Conservation (phyloP, 129 eudicot genomes). For the Smallanthus sonchifolius region DNA sequence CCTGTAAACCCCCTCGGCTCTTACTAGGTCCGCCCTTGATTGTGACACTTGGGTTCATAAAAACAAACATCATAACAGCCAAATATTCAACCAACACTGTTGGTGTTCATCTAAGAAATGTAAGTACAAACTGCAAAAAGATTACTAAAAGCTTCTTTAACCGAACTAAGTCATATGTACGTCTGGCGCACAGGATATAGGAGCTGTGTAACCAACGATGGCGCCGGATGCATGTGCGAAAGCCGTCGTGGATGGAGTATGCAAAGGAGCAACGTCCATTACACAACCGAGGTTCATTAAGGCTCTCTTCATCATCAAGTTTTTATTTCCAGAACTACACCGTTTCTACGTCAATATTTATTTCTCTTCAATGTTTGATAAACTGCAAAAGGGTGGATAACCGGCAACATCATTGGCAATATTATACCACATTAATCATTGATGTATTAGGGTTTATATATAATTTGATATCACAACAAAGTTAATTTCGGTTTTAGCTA, state of each 20-base stretch:
- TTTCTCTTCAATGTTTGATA: neutral
- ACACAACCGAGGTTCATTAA: conserved; percentile 24
- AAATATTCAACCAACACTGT: conserved; percentile 21
- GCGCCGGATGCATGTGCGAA: conserved; percentile 25
- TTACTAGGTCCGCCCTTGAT: too few relatives aligned
- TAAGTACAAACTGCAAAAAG: neutral
- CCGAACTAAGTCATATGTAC: neutral
- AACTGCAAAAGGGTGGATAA: neutral
- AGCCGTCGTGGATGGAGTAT: conserved; percentile 33
- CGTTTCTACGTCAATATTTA: conserved; percentile 7
- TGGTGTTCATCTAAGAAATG: conserved; percentile 10
- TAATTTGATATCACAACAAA: neutral
- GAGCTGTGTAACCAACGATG: conserved; percentile 19
- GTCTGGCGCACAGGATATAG: conserved; percentile 18
- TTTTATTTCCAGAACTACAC: conserved; percentile 27
- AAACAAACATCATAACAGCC: conserved; percentile 23
- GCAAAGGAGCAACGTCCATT: conserved; percentile 32
- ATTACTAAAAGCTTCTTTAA: too few relatives aligned
- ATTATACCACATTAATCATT: neutral
- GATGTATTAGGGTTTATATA: neutral
- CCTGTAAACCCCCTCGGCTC: too few relatives aligned
- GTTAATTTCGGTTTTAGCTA: neutral
- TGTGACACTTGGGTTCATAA: conserved; percentile 28
- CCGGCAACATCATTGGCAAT: neutral
- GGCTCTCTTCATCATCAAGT: conserved; percentile 25